Evolutionary conservation across 176 grass and related monocot genomes (phyloP), one percentile per base, ranked within the genome.

Genomic region (Guadua angustifolia): DNA sequence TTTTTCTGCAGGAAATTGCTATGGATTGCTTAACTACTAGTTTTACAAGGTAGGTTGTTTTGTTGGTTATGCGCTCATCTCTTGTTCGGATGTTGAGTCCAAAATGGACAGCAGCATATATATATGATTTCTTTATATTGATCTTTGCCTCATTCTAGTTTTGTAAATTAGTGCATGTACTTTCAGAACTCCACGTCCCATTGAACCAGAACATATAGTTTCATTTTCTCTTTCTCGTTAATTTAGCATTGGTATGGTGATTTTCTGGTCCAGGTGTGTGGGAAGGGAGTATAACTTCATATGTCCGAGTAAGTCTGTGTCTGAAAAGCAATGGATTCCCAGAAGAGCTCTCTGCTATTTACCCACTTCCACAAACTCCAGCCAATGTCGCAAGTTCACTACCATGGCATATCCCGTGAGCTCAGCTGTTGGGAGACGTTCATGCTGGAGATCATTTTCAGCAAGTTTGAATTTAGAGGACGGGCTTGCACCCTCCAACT

Each of bases 401-500:
- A 69, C 38, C 40, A 61, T 46, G 19, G 78, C 39, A 45, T 69
- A 74, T 66, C 88, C 86, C 5, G 5, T 78, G 49, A 61, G 82
- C 16, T 84, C 85, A 56, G 29, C 67, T 35, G 65, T 62, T 72
- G 61, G 55, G 39, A 91, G 66, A 46, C 80, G 22, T 72, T 84
- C 82, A 69, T 19, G 32, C 62, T 86, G 88, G 87, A 94, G 75
- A 69, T 84, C 40, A 33, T 88, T 84, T 63, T 71, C 88, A 46
- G 75, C 84, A 69, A 90, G 86, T 80, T 52, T 98, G 49, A 87
- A 87, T 73, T 86, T 93, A 76, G 88, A 91, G 39, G 88, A 90
- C 35, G 90, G 69, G 32, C 55, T 55, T 58, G 78, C 79, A 66
- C 15, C 78, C 26, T 78, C 57, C 2, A 24, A 82, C 12, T 86